Conservation (phyloP, 345 rosid genomes). For the Toxicodendron radicans region DNA sequence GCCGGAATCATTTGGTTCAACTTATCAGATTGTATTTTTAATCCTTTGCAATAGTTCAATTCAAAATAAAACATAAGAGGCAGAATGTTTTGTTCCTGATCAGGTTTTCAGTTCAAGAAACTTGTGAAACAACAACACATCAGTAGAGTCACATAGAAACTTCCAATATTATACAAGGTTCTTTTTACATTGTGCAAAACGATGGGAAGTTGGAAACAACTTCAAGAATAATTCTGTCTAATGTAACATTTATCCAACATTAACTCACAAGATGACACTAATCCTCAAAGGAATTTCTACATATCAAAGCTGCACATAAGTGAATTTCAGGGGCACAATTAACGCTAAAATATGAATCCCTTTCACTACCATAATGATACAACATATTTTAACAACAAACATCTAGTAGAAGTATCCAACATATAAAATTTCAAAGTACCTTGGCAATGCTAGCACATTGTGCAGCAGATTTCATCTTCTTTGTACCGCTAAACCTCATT, state of each 20-base stretch:
- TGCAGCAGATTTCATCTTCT: conserved; percentile 48
- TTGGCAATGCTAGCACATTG: conserved; percentile 56
- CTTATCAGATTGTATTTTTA: conserved; percentile 5
- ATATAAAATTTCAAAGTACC: conserved; percentile 36
- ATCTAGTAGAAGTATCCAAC: neutral
- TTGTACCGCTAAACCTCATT: conserved; percentile 46
- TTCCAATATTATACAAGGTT: neutral
- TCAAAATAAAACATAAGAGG: neutral
- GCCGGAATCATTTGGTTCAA: conserved; percentile 18
- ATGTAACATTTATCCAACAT: neutral
- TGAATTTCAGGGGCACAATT: neutral
- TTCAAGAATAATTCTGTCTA: neutral
- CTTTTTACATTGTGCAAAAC: neutral
- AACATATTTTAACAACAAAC: neutral
- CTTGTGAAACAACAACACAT: neutral
- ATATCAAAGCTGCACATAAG: neutral
- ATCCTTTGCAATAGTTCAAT: neutral
- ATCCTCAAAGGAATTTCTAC: neutral
- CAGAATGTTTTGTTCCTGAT: neutral
- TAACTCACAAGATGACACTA: neutral
- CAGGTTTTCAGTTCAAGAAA: neutral
- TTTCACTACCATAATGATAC: neutral
- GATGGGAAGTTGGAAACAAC: neutral
- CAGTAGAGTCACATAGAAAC: neutral
- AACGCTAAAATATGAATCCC: neutral